Conservation (phyloP, 495 filamentous ascomycete genomes). For the Penicillium lividum region DNA sequence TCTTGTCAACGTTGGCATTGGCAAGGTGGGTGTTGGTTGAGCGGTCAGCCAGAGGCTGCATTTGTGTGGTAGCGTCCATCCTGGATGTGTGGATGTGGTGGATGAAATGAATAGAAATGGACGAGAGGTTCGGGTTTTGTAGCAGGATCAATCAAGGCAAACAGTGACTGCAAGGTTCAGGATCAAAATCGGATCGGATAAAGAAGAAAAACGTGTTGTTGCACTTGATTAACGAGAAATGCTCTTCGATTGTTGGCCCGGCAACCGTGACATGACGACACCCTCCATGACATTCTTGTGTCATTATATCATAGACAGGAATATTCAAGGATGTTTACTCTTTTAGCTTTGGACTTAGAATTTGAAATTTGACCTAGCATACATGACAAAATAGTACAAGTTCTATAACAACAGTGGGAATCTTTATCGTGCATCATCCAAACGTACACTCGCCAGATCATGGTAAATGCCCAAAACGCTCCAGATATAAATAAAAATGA, state of each 20-base stretch:
- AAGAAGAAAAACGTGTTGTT: constrained; percentile 30
- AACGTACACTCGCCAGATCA: constrained; percentile 9
- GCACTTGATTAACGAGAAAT: constrained; percentile 29
- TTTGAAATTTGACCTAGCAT: constrained; percentile 11
- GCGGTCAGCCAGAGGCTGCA: constrained; percentile 44
- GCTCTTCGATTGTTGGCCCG: constrained; percentile 46
- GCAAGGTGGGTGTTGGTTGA: constrained; percentile 48
- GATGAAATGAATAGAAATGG: neutral
- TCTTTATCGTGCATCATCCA: constrained; percentile 11
- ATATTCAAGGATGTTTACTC: neutral
- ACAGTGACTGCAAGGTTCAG: constrained; percentile 1
- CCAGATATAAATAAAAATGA: neutral
- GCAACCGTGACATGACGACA: constrained; percentile 35
- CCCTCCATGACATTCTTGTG: constrained; percentile 4
- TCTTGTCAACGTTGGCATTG: constrained; percentile 30
- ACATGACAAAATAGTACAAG: constrained; percentile 6
- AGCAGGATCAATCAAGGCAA: constrained; percentile 6
- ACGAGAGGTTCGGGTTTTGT: constrained; percentile 4
- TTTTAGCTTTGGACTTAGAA: neutral
- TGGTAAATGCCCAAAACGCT: constrained; percentile 1
- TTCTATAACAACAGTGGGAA: constrained; percentile 13
- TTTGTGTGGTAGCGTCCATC: constrained; percentile 40
- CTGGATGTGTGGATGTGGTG: constrained; percentile 8
- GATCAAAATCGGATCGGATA: constrained; percentile 26
- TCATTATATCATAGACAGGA: neutral